These are phyloP conservation scores for Sequoia sempervirens DNA, from an alignment of 75 land plant species.

Conservation along the genomic window DNA sequence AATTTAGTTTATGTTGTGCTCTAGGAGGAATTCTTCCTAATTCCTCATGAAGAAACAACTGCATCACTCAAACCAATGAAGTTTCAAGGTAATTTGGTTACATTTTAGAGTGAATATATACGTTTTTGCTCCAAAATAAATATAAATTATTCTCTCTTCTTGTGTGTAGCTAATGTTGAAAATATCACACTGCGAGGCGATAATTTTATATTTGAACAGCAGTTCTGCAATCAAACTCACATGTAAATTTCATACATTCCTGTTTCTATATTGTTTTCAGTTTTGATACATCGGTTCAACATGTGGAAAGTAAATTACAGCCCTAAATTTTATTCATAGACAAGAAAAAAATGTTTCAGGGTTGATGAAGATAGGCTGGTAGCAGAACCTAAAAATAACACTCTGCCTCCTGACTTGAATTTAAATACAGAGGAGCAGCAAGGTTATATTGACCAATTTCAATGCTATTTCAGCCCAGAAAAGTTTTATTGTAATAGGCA, in stretches of 20 bases:
- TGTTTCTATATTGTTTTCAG: neutral
- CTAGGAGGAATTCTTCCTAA: constrained; percentile 7
- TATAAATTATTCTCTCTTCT: neutral
- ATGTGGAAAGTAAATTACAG: neutral
- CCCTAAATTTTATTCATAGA: neutral
- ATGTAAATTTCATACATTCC: neutral
- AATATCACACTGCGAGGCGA: constrained; percentile 49
- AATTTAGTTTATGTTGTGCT: neutral
- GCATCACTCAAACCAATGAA: too few relatives aligned
- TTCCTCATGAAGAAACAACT: constrained; percentile 3
- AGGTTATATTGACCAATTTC: neutral
- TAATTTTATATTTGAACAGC: too few relatives aligned
- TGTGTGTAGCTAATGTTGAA: constrained; percentile 39
- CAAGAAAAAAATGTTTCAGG: neutral
- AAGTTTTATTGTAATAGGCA: too few relatives aligned
- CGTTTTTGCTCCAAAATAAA: too few relatives aligned
- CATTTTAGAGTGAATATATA: too few relatives aligned
- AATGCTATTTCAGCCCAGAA: neutral
- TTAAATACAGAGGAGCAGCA: too few relatives aligned
- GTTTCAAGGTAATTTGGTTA: too few relatives aligned
- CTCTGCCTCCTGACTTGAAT: neutral
- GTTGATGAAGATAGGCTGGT: neutral
- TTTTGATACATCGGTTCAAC: too few relatives aligned
- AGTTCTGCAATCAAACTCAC: too few relatives aligned
- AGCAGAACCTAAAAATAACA: too few relatives aligned